Base-by-base conservation (phyloP, 140 eudicot genomes). In the Cichorium intybus region DNA sequence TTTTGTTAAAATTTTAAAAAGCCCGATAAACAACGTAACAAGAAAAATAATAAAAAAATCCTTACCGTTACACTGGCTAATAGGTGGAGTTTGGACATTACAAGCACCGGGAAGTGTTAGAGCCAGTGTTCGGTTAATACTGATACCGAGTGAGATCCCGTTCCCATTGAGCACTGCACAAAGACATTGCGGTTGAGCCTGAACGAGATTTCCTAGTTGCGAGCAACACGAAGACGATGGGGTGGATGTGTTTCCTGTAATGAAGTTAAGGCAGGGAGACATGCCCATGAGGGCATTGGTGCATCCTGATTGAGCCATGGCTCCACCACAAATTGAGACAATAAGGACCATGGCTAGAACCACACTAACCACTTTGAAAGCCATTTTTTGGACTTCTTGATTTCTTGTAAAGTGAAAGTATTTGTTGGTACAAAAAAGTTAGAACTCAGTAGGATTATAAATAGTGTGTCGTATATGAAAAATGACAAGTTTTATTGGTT, bases 171-270 rank as follows among this genome's bases (percentile, higher is more conserved):
- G 29, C 4, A 80, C 80, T 11, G 65, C 65, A 24, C 96, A 88
- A 24, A 88, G 82, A 60, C 94, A 88, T 47, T 77, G 82, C 0
- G 96, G 94, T 62, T 82, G 85, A n/a, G 80, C 16, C 52, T 70
- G 77, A 17, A 80, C 87, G 16, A 88, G 74, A 41, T 28, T 80
- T 14, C 77, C 78, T 7, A 88, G 94, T 68, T 80, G 85, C 0
- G 87, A 54, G 80, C 96, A 88, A 67, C 96, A 88, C 0, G 78
- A 65, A 18, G 96, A 72, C 10, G 94, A 77, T 22, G 96, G 96
- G 4, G 79, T 77, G 5, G 96, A 77, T 22, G 85, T 56, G 23
- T 82, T 88, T 34, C 94, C 86, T 0, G 83, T 68, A 4, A 88
- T 74, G 26, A 71, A 88, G 78, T 82, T 77, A 20, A 88, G 79